These are phyloP conservation scores for Colletotrichum tabaci DNA, from an alignment of 2,329 filamentous ascomycete genomes.

Conservation along the genomic window DNA sequence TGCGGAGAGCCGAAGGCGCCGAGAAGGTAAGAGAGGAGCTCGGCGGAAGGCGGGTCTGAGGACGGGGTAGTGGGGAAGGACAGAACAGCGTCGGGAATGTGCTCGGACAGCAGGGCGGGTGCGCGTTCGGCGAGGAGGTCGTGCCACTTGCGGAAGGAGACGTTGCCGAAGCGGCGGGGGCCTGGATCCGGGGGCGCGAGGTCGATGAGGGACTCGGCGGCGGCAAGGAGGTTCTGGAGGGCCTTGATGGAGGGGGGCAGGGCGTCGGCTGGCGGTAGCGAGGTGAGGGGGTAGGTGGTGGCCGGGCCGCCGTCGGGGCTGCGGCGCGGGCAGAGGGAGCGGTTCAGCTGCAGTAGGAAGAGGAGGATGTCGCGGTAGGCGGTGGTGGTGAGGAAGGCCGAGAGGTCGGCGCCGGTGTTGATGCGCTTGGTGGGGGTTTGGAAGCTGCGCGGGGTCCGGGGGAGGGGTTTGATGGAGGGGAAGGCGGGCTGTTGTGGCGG, in stretches of 20 bases:
- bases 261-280: constrained; percentile 55
- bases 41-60: constrained; percentile 48
- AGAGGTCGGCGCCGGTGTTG: constrained; percentile 86
- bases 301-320: constrained; percentile 53
- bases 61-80: constrained; percentile 42
- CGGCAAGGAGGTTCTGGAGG: constrained; percentile 77
- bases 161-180: constrained; percentile 91
- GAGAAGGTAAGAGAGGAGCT: constrained; percentile 75
- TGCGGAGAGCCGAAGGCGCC: constrained; percentile 91
- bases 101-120: constrained; percentile 63
- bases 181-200: constrained; percentile 88
- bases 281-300: constrained; percentile 60
- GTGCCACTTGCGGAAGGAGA: constrained; percentile 90
- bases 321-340: constrained; percentile 83
- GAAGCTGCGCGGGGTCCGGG: constrained; percentile 71
- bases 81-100: constrained; percentile 47
- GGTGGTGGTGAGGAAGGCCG: constrained; percentile 82
- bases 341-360: constrained; percentile 92
- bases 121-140: constrained; percentile 75
- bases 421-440: constrained; percentile 83
- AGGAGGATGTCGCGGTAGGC: constrained; percentile 90
- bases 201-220: constrained; percentile 77
- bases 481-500: constrained; percentile 17
- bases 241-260: constrained; percentile 71
- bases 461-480: constrained; percentile 62